Evolutionary conservation across 331 rosid genomes (phyloP).

Genomic region (Prunus yedoensis): DNA sequence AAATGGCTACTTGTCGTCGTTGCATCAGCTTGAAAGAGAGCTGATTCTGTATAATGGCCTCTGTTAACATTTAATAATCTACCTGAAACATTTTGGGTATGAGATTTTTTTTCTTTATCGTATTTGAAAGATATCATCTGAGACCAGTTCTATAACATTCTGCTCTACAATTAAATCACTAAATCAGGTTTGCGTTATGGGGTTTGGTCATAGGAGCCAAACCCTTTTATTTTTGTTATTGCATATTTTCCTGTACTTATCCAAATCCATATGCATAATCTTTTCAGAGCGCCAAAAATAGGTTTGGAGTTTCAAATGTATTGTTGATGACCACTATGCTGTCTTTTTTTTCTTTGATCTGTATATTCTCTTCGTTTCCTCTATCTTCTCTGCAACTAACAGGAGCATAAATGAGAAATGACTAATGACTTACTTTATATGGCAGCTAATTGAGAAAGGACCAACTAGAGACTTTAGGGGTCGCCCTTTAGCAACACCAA

Average conservation of each 20-base stretch:
- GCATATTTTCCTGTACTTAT: not conserved
- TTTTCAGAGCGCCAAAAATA: not conserved
- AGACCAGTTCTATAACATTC: not conserved
- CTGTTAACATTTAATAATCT: not conserved
- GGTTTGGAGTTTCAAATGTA: not conserved
- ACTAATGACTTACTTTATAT: constrained; percentile 12
- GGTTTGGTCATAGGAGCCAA: not conserved
- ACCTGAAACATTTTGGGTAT: not conserved
- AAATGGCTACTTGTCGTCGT: not conserved
- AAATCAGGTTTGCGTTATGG: not conserved
- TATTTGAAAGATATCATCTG: constrained; percentile 1
- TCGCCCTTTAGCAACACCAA: constrained; percentile 59
- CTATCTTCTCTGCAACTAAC: constrained; percentile 15
- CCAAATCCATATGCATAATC: not conserved
- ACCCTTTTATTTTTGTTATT: not conserved
- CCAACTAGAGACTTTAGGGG: constrained; percentile 68
- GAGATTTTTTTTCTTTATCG: not conserved
- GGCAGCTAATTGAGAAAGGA: constrained; percentile 64
- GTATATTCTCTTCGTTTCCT: constrained; percentile 3
- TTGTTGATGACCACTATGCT: not conserved
- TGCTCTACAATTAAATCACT: too few species aligned
- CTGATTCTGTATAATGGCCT: not conserved
- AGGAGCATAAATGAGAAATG: not conserved
- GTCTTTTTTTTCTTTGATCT: not conserved
- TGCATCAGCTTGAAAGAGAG: not conserved